Conservation (phyloP, 495 filamentous ascomycete species). For the Cetradonia linearis region DNA sequence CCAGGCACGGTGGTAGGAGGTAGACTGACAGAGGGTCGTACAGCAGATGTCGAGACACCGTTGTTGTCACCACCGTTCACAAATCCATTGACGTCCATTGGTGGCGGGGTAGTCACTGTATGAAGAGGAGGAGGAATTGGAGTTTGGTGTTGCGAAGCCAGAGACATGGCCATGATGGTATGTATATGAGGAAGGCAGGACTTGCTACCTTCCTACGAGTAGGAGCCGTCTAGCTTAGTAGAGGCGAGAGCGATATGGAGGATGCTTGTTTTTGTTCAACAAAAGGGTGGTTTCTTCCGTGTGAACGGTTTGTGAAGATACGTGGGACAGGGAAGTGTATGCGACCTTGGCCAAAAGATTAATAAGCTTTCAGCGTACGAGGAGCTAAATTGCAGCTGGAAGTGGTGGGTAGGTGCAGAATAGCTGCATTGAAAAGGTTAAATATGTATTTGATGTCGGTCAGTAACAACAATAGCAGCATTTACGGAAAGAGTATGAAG, state of each 20-base stretch:
- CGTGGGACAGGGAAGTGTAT: neutral
- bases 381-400: neutral
- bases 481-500: no score
- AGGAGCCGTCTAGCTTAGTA: neutral
- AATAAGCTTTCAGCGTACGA: neutral
- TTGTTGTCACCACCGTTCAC: constrained; percentile 9
- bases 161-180: constrained; percentile 11
- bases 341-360: neutral
- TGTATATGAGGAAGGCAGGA: neutral
- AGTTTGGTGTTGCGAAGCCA: constrained; percentile 17
- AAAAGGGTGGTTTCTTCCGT: neutral
- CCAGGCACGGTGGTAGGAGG: constrained; percentile 13
- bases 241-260: constrained; percentile 4
- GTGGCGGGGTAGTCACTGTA: constrained; percentile 8
- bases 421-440: neutral
- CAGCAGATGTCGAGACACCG: constrained; percentile 17
- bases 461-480: neutral
- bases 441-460: neutral
- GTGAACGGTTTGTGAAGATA: neutral
- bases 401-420: neutral
- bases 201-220: neutral
- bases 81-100: constrained; percentile 10
- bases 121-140: constrained; percentile 16
- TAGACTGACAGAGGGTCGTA: constrained; percentile 14
- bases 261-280: neutral